These are phyloP conservation scores for Xylaria sp. DNA, from an alignment of 2,329 filamentous ascomycete species.

Conservation along the genomic window DNA sequence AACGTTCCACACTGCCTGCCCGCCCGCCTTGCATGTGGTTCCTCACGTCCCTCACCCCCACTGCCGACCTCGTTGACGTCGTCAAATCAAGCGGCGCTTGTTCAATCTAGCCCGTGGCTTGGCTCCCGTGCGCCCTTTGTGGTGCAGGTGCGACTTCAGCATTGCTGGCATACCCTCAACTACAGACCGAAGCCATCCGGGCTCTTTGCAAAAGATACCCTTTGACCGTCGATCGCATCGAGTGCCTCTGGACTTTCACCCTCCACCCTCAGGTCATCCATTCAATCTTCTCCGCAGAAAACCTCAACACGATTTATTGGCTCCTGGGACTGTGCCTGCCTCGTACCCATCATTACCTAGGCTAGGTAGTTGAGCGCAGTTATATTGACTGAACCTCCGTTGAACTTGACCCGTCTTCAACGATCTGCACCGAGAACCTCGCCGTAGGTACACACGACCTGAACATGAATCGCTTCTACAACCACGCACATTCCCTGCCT, in stretches of 20 bases:
- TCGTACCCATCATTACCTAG: neutral
- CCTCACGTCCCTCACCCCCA: neutral
- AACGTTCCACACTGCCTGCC: neutral
- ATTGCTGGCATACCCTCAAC: slow-evolving; percentile 1
- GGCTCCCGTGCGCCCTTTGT: slow-evolving; percentile 7
- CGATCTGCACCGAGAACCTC: neutral
- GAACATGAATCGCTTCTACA: slow-evolving; percentile 30
- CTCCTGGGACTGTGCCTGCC: neutral
- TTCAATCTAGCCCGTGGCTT: slow-evolving; percentile 16
- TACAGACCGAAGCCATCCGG: neutral
- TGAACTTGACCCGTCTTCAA: neutral
- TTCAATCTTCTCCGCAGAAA: no score
- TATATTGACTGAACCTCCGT: neutral
- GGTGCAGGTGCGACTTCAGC: neutral
- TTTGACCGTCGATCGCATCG: neutral
- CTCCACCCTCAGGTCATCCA: neutral
- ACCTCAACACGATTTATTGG: neutral
- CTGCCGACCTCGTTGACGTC: neutral
- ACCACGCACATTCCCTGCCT: slow-evolving; percentile 8
- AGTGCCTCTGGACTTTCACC: neutral
- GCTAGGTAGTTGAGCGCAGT: neutral
- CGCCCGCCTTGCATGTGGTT: neutral
- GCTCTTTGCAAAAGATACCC: neutral
- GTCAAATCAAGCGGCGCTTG: slow-evolving; percentile 6
- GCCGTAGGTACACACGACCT: neutral